Conservation (phyloP, 2,329 filamentous ascomycete genomes). For the Talaromyces pinophilus region DNA sequence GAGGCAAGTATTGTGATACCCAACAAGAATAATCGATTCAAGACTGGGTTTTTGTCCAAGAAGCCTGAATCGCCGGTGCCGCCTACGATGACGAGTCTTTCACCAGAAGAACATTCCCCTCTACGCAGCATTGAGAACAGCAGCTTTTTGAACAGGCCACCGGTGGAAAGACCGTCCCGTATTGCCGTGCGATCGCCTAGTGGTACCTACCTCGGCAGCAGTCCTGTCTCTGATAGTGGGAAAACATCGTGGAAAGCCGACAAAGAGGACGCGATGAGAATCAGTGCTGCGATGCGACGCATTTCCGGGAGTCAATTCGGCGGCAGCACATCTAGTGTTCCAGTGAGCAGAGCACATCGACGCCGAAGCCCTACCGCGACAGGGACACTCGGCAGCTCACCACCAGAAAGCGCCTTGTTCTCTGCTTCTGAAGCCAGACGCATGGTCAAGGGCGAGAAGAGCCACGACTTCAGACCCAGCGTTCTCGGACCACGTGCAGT, state of each 20-base stretch:
- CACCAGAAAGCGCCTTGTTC: constrained; percentile 62
- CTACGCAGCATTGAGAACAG: constrained; percentile 56
- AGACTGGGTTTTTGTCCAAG: constrained; percentile 81
- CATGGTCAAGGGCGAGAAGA: constrained; percentile 65
- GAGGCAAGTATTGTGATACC: constrained; percentile 62
- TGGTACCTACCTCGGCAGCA: constrained; percentile 38
- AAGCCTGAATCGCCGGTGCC: constrained; percentile 67
- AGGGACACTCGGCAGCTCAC: constrained; percentile 47
- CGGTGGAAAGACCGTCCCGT: constrained; percentile 43
- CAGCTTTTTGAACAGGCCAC: constrained; percentile 52
- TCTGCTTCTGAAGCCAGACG: constrained; percentile 66
- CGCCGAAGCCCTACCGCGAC: constrained; percentile 58
- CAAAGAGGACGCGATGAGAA: constrained; percentile 55
- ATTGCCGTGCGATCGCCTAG: constrained; percentile 44
- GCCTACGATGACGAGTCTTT: constrained; percentile 59
- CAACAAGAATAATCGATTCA: constrained; percentile 75
- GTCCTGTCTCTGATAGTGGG: constrained; percentile 50
- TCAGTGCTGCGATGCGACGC: constrained; percentile 59
- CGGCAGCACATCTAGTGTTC: constrained; percentile 40
- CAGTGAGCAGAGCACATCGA: constrained; percentile 50
- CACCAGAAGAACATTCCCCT: constrained; percentile 58
- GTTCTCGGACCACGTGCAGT: constrained; percentile 64
- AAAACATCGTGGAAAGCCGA: constrained; percentile 48
- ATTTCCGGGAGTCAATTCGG: constrained; percentile 50
- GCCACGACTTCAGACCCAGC: constrained; percentile 55